These are phyloP conservation scores for Brassica rapa DNA, from an alignment of 345 rosid species.

Conservation along the genomic window DNA sequence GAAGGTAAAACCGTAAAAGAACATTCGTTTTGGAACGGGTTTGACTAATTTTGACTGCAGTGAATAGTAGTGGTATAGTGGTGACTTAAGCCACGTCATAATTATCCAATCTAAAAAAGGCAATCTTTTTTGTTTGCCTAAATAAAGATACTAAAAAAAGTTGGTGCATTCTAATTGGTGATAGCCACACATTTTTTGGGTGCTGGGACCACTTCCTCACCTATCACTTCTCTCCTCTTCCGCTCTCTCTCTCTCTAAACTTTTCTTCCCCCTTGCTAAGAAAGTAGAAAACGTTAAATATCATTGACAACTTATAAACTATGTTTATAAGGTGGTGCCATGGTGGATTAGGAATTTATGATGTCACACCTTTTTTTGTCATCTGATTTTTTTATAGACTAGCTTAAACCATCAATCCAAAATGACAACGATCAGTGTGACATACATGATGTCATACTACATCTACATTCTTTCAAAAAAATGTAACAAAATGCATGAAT, in stretches of 20 bases:
- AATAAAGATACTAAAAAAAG: background rate
- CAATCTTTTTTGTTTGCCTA: background rate
- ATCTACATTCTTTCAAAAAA: background rate
- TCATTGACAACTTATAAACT: background rate
- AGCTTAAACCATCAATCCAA: background rate
- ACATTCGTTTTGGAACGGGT: slow-evolving; percentile 6
- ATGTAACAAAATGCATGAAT: background rate
- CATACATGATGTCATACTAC: no score
- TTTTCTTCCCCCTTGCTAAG: background rate
- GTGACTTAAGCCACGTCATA: slow-evolving; percentile 27
- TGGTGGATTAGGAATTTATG: slow-evolving; percentile 15
- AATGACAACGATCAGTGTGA: no score
- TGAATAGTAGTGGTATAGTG: background rate
- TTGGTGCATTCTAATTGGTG: slow-evolving; percentile 33
- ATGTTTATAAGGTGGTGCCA: background rate
- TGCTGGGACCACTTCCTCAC: slow-evolving; percentile 44
- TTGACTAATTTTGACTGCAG: slow-evolving; percentile 21
- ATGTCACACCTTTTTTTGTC: background rate
- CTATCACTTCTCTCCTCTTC: background rate
- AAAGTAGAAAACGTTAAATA: slow-evolving; percentile 15
- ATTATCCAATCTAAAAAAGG: slow-evolving; percentile 6
- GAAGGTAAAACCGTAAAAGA: background rate
- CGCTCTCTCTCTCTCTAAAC: background rate
- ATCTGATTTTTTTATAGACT: background rate
- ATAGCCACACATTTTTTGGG: slow-evolving; percentile 28